Evolutionary conservation across 2,329 filamentous ascomycete genomes (phyloP).

Genomic region (Coniella lustricola): DNA sequence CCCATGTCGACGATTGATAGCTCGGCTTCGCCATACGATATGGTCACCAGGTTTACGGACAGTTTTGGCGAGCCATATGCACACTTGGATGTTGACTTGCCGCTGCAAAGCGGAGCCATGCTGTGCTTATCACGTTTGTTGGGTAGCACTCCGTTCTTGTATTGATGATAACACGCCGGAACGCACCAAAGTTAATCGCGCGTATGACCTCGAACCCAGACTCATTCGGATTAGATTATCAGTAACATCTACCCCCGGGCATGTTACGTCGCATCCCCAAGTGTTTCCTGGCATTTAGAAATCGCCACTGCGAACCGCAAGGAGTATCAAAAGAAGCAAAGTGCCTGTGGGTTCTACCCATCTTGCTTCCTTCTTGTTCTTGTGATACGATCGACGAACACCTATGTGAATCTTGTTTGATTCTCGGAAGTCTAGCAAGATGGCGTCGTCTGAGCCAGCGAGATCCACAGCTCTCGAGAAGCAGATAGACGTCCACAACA

Average conservation of each 20-base stretch:
- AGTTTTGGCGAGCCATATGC: too few species aligned
- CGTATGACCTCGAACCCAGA: not conserved
- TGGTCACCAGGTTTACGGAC: too few species aligned
- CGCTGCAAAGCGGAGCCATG: not conserved
- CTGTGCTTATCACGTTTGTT: not conserved
- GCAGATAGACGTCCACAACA: not conserved
- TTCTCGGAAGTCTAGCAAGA: too few species aligned
- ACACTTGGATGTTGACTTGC: too few species aligned
- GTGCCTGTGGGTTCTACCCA: not conserved
- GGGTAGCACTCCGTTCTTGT: not conserved
- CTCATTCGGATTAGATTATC: not conserved
- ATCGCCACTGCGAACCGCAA: not conserved
- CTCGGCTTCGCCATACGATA: too few species aligned
- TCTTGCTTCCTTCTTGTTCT: too few species aligned
- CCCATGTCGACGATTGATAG: too few species aligned
- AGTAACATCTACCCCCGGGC: not conserved
- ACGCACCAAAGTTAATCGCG: too few species aligned
- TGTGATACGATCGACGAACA: too few species aligned
- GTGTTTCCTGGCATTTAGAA: not conserved
- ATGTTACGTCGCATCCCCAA: not conserved
- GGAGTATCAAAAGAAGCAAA: not conserved
- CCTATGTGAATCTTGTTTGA: too few species aligned
- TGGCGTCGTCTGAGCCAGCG: not conserved
- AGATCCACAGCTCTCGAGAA: constrained; percentile 4
- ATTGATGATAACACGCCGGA: not conserved